phyloP scores from a whole-genome alignment of 441 rosid species.

The Croton laevigatus region DNA sequence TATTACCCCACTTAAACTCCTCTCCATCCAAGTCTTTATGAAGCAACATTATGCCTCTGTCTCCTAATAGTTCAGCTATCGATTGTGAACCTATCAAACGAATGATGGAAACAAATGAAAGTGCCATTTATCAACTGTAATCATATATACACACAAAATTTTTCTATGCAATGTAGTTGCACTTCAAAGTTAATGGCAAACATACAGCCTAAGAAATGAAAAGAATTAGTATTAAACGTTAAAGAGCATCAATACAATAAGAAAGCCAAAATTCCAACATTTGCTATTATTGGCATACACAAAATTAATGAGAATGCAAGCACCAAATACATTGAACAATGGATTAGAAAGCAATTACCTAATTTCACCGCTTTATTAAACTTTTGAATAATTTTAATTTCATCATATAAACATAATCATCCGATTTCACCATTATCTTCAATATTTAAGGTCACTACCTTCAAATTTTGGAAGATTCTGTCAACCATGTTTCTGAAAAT shows the following conservation, averaged over 20 bases:
- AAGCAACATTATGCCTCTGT: constrained; percentile 26
- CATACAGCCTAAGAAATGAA: background rate
- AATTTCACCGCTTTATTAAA: background rate
- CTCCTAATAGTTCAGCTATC: background rate
- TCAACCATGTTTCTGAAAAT: too few relatives aligned
- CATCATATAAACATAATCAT: too few relatives aligned
- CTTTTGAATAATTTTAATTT: too few relatives aligned
- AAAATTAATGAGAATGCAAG: too few relatives aligned
- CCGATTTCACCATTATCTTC: background rate
- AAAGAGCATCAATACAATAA: background rate
- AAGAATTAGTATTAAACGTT: background rate
- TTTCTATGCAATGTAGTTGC: background rate
- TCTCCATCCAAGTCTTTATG: constrained; percentile 9
- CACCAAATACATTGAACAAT: too few relatives aligned
- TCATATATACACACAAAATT: background rate
- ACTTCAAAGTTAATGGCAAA: background rate
- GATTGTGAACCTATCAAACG: constrained; percentile 2
- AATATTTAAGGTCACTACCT: too few relatives aligned
- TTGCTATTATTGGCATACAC: too few relatives aligned
- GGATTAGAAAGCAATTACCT: background rate
- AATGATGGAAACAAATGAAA: background rate
- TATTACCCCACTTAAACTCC: constrained; percentile 44
- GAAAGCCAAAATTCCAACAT: background rate
- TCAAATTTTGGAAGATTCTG: too few relatives aligned
- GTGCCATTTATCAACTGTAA: background rate